A percentile compares a stretch with the other conserved stretches of the same genome.
Evolutionary conservation across 2,329 filamentous ascomycete genomes (phyloP).

Genomic region (Cercospora beticola): DNA sequence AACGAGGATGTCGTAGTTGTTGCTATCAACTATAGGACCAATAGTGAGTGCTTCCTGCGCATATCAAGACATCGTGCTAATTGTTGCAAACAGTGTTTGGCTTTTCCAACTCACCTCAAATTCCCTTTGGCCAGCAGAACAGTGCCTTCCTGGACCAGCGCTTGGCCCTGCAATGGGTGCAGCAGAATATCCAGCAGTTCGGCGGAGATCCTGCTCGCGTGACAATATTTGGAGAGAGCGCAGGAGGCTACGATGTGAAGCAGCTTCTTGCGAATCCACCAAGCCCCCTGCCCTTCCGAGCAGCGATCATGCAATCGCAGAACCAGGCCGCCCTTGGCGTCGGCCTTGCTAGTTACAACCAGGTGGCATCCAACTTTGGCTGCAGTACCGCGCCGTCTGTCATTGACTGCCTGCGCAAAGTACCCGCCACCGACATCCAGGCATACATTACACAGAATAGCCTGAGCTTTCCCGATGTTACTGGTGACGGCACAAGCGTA

Average conservation of each 20-base stretch:
- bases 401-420: constrained; percentile 18
- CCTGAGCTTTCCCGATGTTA: constrained; percentile 28
- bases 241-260: constrained; percentile 22
- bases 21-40: constrained; percentile 26
- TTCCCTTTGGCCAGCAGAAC: constrained; percentile 34
- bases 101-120: constrained; percentile 34
- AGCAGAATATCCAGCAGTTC: constrained; percentile 53
- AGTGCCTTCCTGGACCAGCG: constrained; percentile 38
- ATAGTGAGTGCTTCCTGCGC: background rate
- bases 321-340: constrained; percentile 6
- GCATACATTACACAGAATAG: constrained; percentile 13
- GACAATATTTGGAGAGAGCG: constrained; percentile 25
- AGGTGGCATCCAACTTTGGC: constrained; percentile 20
- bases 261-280: constrained; percentile 24
- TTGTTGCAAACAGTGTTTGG: constrained; percentile 19
- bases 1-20: constrained; percentile 28
- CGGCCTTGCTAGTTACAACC: constrained; percentile 14
- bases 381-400: constrained; percentile 10
- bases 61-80: background rate
- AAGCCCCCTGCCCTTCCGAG: constrained; percentile 24
- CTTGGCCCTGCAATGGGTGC: constrained; percentile 39
- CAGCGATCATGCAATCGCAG: constrained; percentile 26
- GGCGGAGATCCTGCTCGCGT: constrained; percentile 57
- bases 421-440: constrained; percentile 15
- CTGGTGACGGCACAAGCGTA: constrained; percentile 18